A percentile compares a stretch with the other conserved stretches of the same genome.
These are phyloP conservation scores for Volutella citrinella DNA, from an alignment of 2,329 filamentous ascomycete species.

Conservation along the genomic window DNA sequence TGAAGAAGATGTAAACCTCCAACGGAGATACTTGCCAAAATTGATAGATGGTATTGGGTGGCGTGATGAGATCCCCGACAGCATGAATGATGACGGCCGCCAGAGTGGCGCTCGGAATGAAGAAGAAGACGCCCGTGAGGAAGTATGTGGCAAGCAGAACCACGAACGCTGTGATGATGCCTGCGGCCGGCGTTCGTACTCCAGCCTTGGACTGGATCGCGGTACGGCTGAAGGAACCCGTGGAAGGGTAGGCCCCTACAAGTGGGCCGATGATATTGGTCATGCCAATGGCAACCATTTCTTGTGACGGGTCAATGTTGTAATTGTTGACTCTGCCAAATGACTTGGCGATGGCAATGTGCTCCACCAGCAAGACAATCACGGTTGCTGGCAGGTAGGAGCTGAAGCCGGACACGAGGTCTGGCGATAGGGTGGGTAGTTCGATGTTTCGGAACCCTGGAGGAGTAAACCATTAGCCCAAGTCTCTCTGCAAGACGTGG, in stretches of 20 bases:
- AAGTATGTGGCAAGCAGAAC: constrained; percentile 90
- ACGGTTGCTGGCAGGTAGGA: constrained; percentile 77
- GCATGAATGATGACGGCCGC: constrained; percentile 94
- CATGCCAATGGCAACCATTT: constrained; percentile 90
- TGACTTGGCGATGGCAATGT: constrained; percentile 95
- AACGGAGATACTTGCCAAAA: constrained; percentile 93
- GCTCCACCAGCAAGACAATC: constrained; percentile 94
- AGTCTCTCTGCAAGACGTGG: no score
- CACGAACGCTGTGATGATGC: constrained; percentile 80
- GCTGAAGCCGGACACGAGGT: constrained; percentile 66
- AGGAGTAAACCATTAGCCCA: no score
- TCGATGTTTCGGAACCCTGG: constrained; percentile 74
- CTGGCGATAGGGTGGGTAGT: constrained; percentile 64
- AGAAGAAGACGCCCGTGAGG: constrained; percentile 85
- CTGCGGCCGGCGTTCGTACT: constrained; percentile 85
- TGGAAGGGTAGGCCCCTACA: constrained; percentile 86
- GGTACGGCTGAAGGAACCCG: constrained; percentile 92
- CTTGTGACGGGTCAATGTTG: constrained; percentile 90
- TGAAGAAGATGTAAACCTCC: constrained; percentile 89
- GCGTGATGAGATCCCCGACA: constrained; percentile 86
- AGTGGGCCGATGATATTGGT: constrained; percentile 89
- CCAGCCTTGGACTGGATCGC: constrained; percentile 97
- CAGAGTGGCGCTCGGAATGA: constrained; percentile 79
- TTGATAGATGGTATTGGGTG: constrained; percentile 86
- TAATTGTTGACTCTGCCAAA: constrained; percentile 97